These are phyloP conservation scores for Tylopilus subfusipes DNA, from an alignment of 768 basidiomycete species.

Conservation along the genomic window DNA sequence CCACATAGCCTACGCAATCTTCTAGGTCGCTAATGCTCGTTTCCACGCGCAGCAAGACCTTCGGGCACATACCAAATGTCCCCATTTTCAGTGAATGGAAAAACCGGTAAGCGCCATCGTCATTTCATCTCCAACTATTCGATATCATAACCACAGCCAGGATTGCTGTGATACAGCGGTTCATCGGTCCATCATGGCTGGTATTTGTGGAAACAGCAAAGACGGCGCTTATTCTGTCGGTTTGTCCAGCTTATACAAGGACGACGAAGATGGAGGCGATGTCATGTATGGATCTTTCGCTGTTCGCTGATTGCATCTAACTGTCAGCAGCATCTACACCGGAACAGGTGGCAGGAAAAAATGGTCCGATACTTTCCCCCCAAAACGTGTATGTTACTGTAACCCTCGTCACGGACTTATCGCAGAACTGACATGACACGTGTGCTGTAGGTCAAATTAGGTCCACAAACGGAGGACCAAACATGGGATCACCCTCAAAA, in stretches of 20 bases:
- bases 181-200: conserved; percentile 12
- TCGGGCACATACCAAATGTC: conserved; percentile 25
- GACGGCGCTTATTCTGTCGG: conserved; percentile 18
- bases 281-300: conserved; percentile 18
- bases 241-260: conserved; percentile 20
- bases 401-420: background rate
- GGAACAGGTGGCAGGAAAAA: conserved; percentile 22
- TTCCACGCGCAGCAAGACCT: conserved; percentile 13
- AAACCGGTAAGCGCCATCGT: conserved; percentile 12
- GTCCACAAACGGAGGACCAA: conserved; percentile 25
- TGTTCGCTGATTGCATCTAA: background rate
- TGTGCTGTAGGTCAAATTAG: conserved; percentile 11
- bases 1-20: background rate
- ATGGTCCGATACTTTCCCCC: conserved; percentile 7
- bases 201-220: conserved; percentile 18
- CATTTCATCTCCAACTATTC: background rate
- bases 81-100: conserved; percentile 21
- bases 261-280: conserved; percentile 26
- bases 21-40: background rate
- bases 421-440: background rate
- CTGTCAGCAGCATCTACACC: conserved; percentile 24
- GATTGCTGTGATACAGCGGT: conserved; percentile 16
- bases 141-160: background rate
- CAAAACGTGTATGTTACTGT: conserved; percentile 20
- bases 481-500: conserved; percentile 17